A percentile compares a stretch with the other conserved stretches of the same genome.
Conservation (phyloP, 2,329 filamentous ascomycete species). For the Nothomitra cinnamomea region DNA sequence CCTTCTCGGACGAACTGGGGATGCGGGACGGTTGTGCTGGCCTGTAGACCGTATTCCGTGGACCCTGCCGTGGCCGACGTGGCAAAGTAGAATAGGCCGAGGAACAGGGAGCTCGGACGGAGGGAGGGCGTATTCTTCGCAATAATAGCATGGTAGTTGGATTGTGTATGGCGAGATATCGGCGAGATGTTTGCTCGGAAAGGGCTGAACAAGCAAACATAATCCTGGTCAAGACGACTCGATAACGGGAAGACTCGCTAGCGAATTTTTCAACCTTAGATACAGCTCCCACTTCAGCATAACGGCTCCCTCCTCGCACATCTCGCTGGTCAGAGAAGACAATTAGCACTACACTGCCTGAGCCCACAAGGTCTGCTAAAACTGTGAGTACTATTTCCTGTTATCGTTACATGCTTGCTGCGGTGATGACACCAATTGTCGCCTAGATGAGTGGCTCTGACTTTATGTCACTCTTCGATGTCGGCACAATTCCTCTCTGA, state of each 20-base stretch:
- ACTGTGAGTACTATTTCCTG: not conserved
- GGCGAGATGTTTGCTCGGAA: too few relatives aligned
- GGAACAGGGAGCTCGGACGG: not conserved
- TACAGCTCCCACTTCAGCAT: too few relatives aligned
- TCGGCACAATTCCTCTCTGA: slow-evolving; percentile 37
- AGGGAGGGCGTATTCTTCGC: not conserved
- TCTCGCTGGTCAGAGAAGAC: not conserved
- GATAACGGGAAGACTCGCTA: too few relatives aligned
- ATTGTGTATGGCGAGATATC: too few relatives aligned
- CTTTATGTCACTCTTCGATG: slow-evolving; percentile 32
- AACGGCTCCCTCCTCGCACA: too few relatives aligned
- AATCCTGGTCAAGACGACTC: too few relatives aligned
- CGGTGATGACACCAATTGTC: slow-evolving; percentile 13
- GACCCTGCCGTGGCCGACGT: not conserved
- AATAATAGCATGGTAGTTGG: not conserved
- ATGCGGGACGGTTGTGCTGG: not conserved
- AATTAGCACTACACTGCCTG: not conserved
- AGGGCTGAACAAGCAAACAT: too few relatives aligned
- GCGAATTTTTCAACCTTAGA: too few relatives aligned
- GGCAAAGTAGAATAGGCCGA: not conserved
- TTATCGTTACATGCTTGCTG: slow-evolving; percentile 15
- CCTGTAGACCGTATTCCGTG: not conserved
- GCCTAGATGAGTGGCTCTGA: slow-evolving; percentile 9
- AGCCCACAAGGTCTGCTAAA: not conserved
- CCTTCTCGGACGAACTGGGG: not conserved